Evolutionary conservation across 2,329 filamentous ascomycete species (phyloP).

Genomic region (Coleophoma crateriformis): DNA sequence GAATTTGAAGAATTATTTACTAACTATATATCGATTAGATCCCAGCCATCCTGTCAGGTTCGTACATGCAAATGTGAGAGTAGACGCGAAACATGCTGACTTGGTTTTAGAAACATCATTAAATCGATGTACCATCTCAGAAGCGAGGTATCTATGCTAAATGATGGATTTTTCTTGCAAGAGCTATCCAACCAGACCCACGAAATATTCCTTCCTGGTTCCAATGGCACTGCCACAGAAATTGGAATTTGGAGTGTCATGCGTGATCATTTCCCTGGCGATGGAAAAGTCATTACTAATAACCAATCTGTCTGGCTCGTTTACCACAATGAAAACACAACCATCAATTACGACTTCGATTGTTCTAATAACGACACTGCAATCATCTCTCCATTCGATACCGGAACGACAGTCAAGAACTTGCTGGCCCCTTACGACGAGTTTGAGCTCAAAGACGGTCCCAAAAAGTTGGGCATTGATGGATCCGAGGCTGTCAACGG

Average conservation of each 20-base stretch:
- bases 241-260: constrained; percentile 56
- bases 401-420: constrained; percentile 52
- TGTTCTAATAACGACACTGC: constrained; percentile 39
- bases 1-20: no score
- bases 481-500: constrained; percentile 44
- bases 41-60: constrained; percentile 47
- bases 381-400: constrained; percentile 50
- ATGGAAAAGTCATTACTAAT: constrained; percentile 43
- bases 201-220: constrained; percentile 44
- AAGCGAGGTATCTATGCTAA: constrained; percentile 48
- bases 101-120: constrained; percentile 42
- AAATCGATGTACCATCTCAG: constrained; percentile 58
- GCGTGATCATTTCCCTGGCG: constrained; percentile 39
- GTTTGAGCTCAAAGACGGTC: constrained; percentile 40
- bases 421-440: constrained; percentile 58
- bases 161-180: constrained; percentile 51
- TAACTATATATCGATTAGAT: constrained; percentile 27
- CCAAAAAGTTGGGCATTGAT: constrained; percentile 39
- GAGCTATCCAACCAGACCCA: constrained; percentile 51
- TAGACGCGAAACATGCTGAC: no score
- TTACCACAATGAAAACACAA: constrained; percentile 42
- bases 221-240: constrained; percentile 45
- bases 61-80: background rate
- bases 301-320: constrained; percentile 43
- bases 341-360: constrained; percentile 49